These are phyloP conservation scores for Diaporthe amygdali DNA, from an alignment of 2,329 filamentous ascomycete genomes.

Conservation along the genomic window DNA sequence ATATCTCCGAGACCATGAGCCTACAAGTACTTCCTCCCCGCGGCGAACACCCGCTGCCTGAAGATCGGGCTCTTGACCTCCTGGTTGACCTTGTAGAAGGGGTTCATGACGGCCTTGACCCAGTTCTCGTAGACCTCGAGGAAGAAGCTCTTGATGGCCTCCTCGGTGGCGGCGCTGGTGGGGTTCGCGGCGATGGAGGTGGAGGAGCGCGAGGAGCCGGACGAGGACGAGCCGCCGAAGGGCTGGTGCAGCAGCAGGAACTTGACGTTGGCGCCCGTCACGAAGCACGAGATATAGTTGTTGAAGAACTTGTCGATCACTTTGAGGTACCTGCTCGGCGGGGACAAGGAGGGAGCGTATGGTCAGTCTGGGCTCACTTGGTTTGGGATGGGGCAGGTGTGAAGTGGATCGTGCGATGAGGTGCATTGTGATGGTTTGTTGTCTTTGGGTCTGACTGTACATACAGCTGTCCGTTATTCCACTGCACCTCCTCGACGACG, in stretches of 20 bases:
- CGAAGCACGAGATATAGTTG: slow-evolving; percentile 92
- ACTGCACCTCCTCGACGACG: slow-evolving; percentile 95
- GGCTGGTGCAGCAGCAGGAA: slow-evolving; percentile 95
- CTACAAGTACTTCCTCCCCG: slow-evolving; percentile 89
- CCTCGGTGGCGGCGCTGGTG: slow-evolving; percentile 87
- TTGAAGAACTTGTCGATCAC: slow-evolving; percentile 97
- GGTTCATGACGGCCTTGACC: slow-evolving; percentile 96
- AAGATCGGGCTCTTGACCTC: slow-evolving; percentile 89
- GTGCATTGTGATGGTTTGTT: slow-evolving; percentile 26
- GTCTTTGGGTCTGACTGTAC: slow-evolving; percentile 29
- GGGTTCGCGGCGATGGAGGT: slow-evolving; percentile 85
- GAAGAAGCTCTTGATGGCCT: slow-evolving; percentile 95
- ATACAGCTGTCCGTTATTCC: slow-evolving; percentile 84
- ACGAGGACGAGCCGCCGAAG: slow-evolving; percentile 43
- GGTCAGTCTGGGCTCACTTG: not conserved
- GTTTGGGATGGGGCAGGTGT: not conserved
- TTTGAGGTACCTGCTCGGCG: slow-evolving; percentile 79
- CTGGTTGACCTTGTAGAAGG: slow-evolving; percentile 88
- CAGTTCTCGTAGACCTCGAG: slow-evolving; percentile 94
- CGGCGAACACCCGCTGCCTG: slow-evolving; percentile 78
- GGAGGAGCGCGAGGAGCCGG: slow-evolving; percentile 55
- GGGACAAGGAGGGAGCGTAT: not conserved
- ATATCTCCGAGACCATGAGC: not conserved
- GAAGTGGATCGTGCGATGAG: not conserved
- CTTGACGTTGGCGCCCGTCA: slow-evolving; percentile 90